Evolutionary conservation across 352 stramenopile species (phyloP).

Genomic region (Phytophthora vignae): DNA sequence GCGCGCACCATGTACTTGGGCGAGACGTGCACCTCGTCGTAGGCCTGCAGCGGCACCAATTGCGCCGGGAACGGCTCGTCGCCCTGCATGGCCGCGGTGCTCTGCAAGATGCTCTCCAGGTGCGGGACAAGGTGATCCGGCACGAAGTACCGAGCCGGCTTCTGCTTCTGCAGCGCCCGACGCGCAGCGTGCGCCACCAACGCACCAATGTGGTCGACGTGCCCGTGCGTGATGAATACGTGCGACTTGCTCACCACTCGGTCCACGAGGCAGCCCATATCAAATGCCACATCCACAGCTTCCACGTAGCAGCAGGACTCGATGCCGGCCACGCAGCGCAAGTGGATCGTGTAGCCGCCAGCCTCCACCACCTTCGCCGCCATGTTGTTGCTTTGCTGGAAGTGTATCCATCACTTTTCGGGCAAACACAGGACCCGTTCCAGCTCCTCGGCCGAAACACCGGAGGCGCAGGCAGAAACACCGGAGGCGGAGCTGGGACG

Average conservation of each 20-base stretch:
- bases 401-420: constrained; percentile 4
- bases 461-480: no score
- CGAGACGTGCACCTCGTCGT: constrained; percentile 67
- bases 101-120: constrained; percentile 64
- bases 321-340: constrained; percentile 73
- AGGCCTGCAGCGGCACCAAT: constrained; percentile 58
- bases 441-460: not conserved
- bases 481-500: no score
- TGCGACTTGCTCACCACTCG: constrained; percentile 65
- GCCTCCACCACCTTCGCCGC: constrained; percentile 39
- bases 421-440: no score
- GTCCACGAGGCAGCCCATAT: constrained; percentile 67
- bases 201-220: constrained; percentile 83
- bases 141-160: constrained; percentile 77
- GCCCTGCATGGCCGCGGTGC: constrained; percentile 66
- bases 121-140: constrained; percentile 58
- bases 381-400: constrained; percentile 2
- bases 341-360: constrained; percentile 60
- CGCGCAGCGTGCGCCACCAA: constrained; percentile 71
- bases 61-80: constrained; percentile 55
- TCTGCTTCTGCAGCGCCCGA: constrained; percentile 56
- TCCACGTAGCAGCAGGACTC: constrained; percentile 85
- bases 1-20: constrained; percentile 67
- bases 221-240: constrained; percentile 90
- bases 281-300: constrained; percentile 77